Evolutionary conservation across 495 filamentous ascomycete species (phyloP), one percentile per base, ranked within the genome.

Genomic region (Penicillium arizonense): DNA sequence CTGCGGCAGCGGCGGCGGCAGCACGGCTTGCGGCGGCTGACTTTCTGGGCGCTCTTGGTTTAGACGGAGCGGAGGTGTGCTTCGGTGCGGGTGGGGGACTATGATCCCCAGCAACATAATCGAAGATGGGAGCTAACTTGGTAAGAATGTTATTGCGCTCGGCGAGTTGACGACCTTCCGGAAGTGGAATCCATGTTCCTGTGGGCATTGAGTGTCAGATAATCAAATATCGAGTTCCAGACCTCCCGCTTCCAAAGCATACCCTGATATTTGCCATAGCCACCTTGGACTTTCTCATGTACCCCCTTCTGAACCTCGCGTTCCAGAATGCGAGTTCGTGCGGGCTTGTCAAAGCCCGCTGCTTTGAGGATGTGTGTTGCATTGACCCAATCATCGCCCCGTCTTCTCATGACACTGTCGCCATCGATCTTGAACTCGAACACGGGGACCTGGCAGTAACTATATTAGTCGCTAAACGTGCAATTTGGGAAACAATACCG

Each of bases 221-320:
- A 55, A 30, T 11, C n/a, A 26, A 12, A 21, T 8, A 21, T 13
- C 26, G 13, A 14, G 0, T 16, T 35, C 44, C 33, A 26, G 21
- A 33, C 14, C 11, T 39, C 8, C 2, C 10, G n/a, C 13, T 41
- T 9, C 4, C 13, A n/a, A 46, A 32, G 39, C 47, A 35, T 58
- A 89, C 91, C 91, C 76, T 98, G 94, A 59, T 97, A 98, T 82
- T 97, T 98, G 47, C 94, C 94, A 70, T 97, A 98, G 20, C 94
- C 94, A 55, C 94, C 94, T 63, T 98, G 94, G 3, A 98, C 88
- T 72, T 98, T 98, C 71, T 97, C 93, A 71, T 98, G 94, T 8
- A 86, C 77, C 9, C 92, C 93, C 68, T 96, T 96, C 67, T 98
- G 94, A 1, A 98, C 93, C 58, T 98, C 95, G 42, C 95, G 82